A percentile compares a stretch with the other conserved stretches of the same genome.
These are phyloP conservation scores for Phytophthora citrophthora DNA, from an alignment of 352 stramenopile genomes.

Conservation along the genomic window DNA sequence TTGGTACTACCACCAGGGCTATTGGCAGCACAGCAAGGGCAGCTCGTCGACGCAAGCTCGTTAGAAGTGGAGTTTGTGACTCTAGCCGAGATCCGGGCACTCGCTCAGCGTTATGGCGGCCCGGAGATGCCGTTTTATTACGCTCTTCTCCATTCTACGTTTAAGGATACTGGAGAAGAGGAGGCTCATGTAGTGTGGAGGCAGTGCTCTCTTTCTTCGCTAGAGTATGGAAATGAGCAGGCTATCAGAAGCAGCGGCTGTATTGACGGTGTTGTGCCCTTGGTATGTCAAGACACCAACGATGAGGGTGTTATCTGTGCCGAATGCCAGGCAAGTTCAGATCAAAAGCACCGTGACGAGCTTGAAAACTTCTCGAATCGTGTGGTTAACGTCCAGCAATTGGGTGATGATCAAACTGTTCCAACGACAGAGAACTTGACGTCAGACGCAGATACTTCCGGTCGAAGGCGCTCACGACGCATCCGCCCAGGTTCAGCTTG, in stretches of 20 bases:
- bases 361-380: conserved; percentile 72
- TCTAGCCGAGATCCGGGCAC: conserved; percentile 62
- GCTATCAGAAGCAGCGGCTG: conserved; percentile 20
- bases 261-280: conserved; percentile 33
- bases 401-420: conserved; percentile 61
- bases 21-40: conserved; percentile 46
- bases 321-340: conserved; percentile 54
- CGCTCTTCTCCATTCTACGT: conserved; percentile 31
- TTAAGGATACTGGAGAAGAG: conserved; percentile 10
- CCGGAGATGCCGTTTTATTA: conserved; percentile 61
- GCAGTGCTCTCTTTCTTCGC: conserved; percentile 46
- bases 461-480: conserved; percentile 68
- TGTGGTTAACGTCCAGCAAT: conserved; percentile 64
- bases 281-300: conserved; percentile 39
- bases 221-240: conserved; percentile 39
- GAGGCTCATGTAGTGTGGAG: conserved; percentile 47
- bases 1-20: conserved; percentile 60
- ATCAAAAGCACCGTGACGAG: conserved; percentile 50
- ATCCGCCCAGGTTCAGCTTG: conserved; percentile 58
- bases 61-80: conserved; percentile 70
- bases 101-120: conserved; percentile 64
- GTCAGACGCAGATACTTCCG: conserved; percentile 40
- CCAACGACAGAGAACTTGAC: conserved; percentile 52
- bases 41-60: conserved; percentile 43
- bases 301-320: conserved; percentile 44